These are phyloP conservation scores for Trypanosoma vivax DNA, from an alignment of 208 protist species.

Conservation along the genomic window DNA sequence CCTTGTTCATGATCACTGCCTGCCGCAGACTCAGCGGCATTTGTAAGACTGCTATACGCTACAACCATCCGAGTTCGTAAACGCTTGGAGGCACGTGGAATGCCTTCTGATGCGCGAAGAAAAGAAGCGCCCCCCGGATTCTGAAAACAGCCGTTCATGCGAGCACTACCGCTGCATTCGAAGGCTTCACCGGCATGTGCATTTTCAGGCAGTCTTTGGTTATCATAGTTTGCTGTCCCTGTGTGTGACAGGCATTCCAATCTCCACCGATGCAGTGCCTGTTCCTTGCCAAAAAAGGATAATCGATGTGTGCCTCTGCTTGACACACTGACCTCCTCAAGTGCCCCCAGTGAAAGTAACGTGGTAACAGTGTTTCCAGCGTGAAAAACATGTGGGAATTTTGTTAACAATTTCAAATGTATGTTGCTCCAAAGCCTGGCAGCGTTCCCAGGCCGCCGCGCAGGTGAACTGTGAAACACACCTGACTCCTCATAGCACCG, in stretches of 20 bases:
- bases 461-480: conserved; percentile 20
- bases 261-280: conserved; percentile 16
- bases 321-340: conserved; percentile 29
- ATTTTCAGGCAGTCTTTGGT: too few relatives aligned
- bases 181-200: background rate
- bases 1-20: background rate
- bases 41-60: conserved; percentile 10
- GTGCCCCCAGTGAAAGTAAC: conserved; percentile 29
- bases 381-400: conserved; percentile 56
- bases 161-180: background rate
- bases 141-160: background rate
- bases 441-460: conserved; percentile 26
- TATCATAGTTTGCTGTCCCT: too few relatives aligned
- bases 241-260: conserved; percentile 12
- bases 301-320: conserved; percentile 18
- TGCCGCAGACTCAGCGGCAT: background rate
- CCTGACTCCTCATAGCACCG: conserved; percentile 27
- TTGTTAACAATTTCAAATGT: conserved; percentile 15
- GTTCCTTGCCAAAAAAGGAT: conserved; percentile 23
- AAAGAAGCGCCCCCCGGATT: background rate
- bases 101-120: background rate
- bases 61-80: conserved; percentile 15
- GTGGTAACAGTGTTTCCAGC: conserved; percentile 36
- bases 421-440: conserved; percentile 34
- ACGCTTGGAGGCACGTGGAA: conserved; percentile 13